Conservation (phyloP, 352 stramenopile genomes). For the Phytophthora sansomeana region DNA sequence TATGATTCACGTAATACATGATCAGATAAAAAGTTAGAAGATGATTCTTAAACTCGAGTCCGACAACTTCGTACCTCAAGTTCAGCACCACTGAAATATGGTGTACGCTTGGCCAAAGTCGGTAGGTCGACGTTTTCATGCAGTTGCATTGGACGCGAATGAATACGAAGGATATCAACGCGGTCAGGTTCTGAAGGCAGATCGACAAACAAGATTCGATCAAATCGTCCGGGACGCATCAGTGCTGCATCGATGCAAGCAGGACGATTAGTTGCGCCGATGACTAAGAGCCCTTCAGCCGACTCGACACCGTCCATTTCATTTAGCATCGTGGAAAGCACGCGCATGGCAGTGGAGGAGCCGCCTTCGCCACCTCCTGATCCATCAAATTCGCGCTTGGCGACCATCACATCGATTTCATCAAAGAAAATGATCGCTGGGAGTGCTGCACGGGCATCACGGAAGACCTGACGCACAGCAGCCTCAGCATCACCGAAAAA, state of each 20-base stretch:
- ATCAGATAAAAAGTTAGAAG: slow-evolving; percentile 5
- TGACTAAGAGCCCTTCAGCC: slow-evolving; percentile 95
- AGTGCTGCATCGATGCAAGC: slow-evolving; percentile 98
- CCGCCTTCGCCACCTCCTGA: slow-evolving; percentile 42
- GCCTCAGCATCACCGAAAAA: slow-evolving; percentile 92
- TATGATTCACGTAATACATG: slow-evolving; percentile 35
- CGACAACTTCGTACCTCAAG: slow-evolving; percentile 67
- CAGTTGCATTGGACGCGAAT: slow-evolving; percentile 71
- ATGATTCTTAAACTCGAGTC: not conserved
- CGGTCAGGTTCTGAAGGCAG: slow-evolving; percentile 77
- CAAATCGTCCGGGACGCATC: slow-evolving; percentile 95
- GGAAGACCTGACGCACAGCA: slow-evolving; percentile 81
- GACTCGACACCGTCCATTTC: slow-evolving; percentile 98
- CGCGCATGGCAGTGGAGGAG: slow-evolving; percentile 81
- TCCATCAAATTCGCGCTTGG: slow-evolving; percentile 79
- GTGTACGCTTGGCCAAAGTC: slow-evolving; percentile 56
- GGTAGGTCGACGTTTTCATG: slow-evolving; percentile 70
- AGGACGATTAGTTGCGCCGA: slow-evolving; percentile 97
- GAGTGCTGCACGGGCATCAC: slow-evolving; percentile 73
- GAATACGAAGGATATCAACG: slow-evolving; percentile 79
- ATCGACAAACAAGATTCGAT: slow-evolving; percentile 96
- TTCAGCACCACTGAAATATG: slow-evolving; percentile 87
- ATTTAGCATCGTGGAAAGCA: slow-evolving; percentile 98
- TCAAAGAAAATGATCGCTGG: slow-evolving; percentile 95
- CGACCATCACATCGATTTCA: slow-evolving; percentile 89